Base-by-base conservation (phyloP, 2,329 filamentous ascomycete genomes). In the Colletotrichum somersetense region DNA sequence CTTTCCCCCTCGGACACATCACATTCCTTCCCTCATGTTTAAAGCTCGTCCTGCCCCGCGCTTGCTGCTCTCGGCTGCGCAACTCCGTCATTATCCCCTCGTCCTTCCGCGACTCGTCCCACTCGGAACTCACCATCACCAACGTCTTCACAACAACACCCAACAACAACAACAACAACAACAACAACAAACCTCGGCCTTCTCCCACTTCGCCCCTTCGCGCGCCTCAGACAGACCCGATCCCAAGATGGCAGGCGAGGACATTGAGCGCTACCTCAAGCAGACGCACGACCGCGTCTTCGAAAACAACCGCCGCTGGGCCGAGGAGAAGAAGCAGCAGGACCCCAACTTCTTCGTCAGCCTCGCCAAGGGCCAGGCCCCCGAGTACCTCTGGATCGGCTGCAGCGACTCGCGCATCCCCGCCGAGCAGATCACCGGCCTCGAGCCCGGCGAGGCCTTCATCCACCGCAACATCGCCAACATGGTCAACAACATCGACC, bases 391-490 rank as follows among this genome's bases (percentile, higher is more conserved):
- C 66, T 97, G 94, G 93, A 93, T 97, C 79, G 95, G 95, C 61
- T 98, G 95, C 87, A 92, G 92, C 82, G 95, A 97, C 86, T 94
- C 91, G 52, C 93, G 95, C 75, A 93, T 96, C 79, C 95, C 95
- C n/a, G 95, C 96, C 77, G 96, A 95, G 78, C 93, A 93, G 79
- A 91, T 98, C 80, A 91, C 94, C 58, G 92, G 93, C 75, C 89
- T 96, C 68, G 87, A 92, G 79, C 93, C 95, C n/a, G 95, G 95
- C 76, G 94, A 97, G 83, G 92, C 96, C 77, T 98, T 97, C 82
- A 92, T 97, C 76, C 94, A 97, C 87, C 93, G 95, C 83, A 97
- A 98, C 85, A 97, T 97, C 81, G 95, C 94, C 83, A 97, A 97
- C 86, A 88, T 97, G 75, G 88, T 97, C 69, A 90, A 91, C 83